Conservation (phyloP, 2,329 filamentous ascomycete species). For the Diplodia mutila region DNA sequence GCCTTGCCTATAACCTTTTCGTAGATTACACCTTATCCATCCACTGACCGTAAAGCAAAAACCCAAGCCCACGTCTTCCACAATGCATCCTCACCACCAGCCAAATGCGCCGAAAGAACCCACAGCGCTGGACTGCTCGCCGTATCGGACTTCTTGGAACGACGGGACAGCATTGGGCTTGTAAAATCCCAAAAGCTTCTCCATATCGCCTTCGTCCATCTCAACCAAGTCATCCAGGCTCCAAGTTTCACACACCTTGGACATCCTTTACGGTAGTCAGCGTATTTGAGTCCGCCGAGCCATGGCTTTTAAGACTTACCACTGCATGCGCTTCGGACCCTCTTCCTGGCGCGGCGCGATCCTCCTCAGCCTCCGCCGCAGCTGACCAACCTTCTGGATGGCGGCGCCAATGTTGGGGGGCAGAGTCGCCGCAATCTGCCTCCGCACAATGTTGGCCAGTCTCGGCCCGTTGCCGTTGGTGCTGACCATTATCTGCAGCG, state of each 20-base stretch:
- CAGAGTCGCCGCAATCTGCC: constrained; percentile 76
- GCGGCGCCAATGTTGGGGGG: constrained; percentile 82
- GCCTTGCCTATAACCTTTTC: neutral
- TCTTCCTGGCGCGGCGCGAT: constrained; percentile 73
- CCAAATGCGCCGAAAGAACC: constrained; percentile 54
- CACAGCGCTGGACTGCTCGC: constrained; percentile 43
- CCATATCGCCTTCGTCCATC: constrained; percentile 82
- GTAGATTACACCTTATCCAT: neutral
- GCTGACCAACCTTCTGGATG: constrained; percentile 78
- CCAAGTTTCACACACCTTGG: constrained; percentile 84
- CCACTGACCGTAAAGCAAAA: neutral
- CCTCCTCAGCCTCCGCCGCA: constrained; percentile 78
- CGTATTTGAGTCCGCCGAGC: neutral
- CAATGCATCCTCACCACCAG: constrained; percentile 32
- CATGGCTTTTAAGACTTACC: constrained; percentile 53
- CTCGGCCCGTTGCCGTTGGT: constrained; percentile 96
- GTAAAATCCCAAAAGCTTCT: constrained; percentile 78
- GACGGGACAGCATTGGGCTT: constrained; percentile 49
- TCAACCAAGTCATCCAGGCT: constrained; percentile 81
- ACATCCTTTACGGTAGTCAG: constrained; percentile 70
- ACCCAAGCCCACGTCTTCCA: neutral
- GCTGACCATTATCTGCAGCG: constrained; percentile 97
- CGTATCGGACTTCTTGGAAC: constrained; percentile 47
- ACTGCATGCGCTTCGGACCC: constrained; percentile 86
- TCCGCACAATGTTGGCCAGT: constrained; percentile 82